phyloP scores from a whole-genome alignment of 305 asterid genomes.

The Fraxinus albicans region DNA sequence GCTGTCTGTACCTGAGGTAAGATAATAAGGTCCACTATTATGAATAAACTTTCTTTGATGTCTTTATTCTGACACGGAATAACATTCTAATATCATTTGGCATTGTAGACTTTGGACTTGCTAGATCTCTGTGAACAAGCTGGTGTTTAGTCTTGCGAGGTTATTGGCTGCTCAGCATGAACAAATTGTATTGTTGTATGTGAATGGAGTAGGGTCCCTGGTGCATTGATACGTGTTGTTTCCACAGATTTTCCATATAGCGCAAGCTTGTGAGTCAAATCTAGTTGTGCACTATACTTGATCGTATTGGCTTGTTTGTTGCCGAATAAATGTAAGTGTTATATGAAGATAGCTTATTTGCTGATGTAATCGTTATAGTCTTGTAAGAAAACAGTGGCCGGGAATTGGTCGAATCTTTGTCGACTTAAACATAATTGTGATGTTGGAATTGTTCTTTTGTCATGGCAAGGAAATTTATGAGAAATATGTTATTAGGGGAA shows the following conservation, averaged over 20 bases:
- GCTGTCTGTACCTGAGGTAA: constrained; percentile 90
- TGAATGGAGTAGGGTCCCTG: constrained; percentile 39
- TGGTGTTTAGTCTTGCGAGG: constrained; percentile 36
- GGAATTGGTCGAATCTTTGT: not conserved
- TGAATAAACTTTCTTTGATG: not conserved
- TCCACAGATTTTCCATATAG: constrained; percentile 50
- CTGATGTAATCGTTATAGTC: not conserved
- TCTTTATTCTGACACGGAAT: not conserved
- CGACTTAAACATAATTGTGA: not conserved
- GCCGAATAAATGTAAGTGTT: constrained; percentile 41
- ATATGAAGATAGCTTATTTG: constrained; percentile 8
- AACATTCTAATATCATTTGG: not conserved
- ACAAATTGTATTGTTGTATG: constrained; percentile 35
- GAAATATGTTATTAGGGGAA: not conserved
- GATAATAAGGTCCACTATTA: constrained; percentile 10
- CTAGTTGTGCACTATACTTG: constrained; percentile 34
- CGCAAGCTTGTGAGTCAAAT: constrained; percentile 66
- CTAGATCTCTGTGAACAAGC: constrained; percentile 93
- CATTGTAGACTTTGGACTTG: constrained; percentile 77
- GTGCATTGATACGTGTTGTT: constrained; percentile 32
- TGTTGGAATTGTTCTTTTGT: not conserved
- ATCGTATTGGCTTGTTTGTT: constrained; percentile 37
- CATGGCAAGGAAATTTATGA: not conserved
- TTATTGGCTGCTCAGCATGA: constrained; percentile 25
- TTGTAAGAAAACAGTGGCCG: not conserved